A percentile compares a stretch with the other conserved stretches of the same genome.
phyloP scores from a whole-genome alignment of 192 early-diverging fungal species.

The Thoreauomyces humboldtii region DNA sequence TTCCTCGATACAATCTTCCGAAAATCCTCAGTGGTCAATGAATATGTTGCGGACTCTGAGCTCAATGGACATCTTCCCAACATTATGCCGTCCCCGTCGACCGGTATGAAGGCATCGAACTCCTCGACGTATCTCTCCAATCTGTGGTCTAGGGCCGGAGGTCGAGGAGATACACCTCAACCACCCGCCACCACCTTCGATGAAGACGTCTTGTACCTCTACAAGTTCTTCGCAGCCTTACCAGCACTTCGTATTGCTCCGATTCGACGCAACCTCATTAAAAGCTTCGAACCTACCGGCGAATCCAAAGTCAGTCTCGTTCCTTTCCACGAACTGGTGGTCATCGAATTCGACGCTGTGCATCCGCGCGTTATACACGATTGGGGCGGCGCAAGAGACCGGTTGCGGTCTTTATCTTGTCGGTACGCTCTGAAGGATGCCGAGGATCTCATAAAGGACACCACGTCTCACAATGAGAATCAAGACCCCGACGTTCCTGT shows the following conservation, averaged over 20 bases:
- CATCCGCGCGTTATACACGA: constrained; percentile 17
- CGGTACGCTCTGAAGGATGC: constrained; percentile 16
- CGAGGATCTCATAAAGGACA: constrained; percentile 16
- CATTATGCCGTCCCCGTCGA: background rate
- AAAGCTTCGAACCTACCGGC: constrained; percentile 11
- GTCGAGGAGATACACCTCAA: background rate
- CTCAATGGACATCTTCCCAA: constrained; percentile 1
- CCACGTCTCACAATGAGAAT: background rate
- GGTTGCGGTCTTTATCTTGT: constrained; percentile 15
- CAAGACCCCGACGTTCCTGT: background rate
- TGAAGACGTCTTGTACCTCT: constrained; percentile 26
- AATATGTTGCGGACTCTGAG: constrained; percentile 2
- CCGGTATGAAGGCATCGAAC: background rate
- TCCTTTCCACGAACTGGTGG: constrained; percentile 11
- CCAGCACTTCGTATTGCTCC: constrained; percentile 21
- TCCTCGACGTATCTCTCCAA: constrained; percentile 11
- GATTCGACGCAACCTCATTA: constrained; percentile 24
- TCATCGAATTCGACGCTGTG: constrained; percentile 18
- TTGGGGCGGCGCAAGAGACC: constrained; percentile 19
- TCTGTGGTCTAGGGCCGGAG: constrained; percentile 5
- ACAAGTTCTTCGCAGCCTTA: constrained; percentile 26
- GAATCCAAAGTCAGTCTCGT: background rate
- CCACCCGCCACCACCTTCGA: constrained; percentile 12
- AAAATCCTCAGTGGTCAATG: constrained; percentile 11
- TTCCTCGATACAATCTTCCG: constrained; percentile 15